Percentiles rank a stretch among this genome's conserved stretches.
Conservation (phyloP, 2,329 filamentous ascomycete species). For the Talaromyces pinophilus region DNA sequence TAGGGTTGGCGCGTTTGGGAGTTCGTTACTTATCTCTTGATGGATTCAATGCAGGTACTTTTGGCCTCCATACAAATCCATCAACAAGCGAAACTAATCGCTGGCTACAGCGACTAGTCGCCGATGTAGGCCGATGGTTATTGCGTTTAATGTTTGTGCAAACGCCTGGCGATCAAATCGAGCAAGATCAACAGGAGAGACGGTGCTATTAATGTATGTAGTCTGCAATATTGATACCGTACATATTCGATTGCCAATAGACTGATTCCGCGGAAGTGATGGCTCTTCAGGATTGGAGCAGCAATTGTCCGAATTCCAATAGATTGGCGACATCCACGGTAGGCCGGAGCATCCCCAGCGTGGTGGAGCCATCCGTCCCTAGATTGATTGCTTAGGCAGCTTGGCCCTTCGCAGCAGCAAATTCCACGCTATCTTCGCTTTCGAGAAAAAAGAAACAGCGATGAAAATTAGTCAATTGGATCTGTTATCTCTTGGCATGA, state of each 20-base stretch:
- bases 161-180: background rate
- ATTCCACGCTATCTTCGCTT: conserved; percentile 19
- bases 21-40: background rate
- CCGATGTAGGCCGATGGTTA: background rate
- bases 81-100: background rate
- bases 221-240: background rate
- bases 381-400: background rate
- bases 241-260: conserved; percentile 15
- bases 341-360: conserved; percentile 13
- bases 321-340: conserved; percentile 6
- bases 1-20: conserved; percentile 1
- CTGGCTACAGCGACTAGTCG: conserved; percentile 5
- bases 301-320: conserved; percentile 12
- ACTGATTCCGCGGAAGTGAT: conserved; percentile 13
- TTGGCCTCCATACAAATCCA: background rate
- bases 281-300: background rate
- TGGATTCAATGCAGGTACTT: conserved; percentile 3
- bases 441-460: conserved; percentile 18
- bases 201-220: background rate
- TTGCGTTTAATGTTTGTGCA: background rate
- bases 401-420: background rate
- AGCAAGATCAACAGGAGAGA: conserved; percentile 5
- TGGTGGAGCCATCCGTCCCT: conserved; percentile 6
- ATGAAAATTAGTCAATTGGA: conserved; percentile 14
- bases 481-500: conserved; percentile 24